Evolutionary conservation across 345 rosid genomes (phyloP), one percentile per base, ranked within the genome.

Genomic region (Eucalyptus paniculata): DNA sequence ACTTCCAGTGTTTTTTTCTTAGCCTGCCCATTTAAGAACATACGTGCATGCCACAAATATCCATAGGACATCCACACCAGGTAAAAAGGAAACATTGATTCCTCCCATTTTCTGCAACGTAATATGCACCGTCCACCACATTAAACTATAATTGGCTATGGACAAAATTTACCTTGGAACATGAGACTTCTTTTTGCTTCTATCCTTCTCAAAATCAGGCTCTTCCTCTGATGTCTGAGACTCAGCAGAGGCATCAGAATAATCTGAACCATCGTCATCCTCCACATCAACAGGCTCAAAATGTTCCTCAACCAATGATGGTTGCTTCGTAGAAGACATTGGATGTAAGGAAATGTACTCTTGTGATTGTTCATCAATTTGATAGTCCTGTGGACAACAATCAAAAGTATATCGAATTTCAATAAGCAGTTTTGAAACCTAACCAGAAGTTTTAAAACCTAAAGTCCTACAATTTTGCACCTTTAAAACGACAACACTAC

Each of bases 311-410:
- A 97, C 87, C 91, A 96, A 88, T 87, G 97, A 93, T 15, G 95
- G 92, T 88, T 93, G 96, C 90, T 92, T 95, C 90, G 92, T 91
- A 44, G 98, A 62, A 86, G 93, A 92, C 94, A 97, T 53, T 42
- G 99, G 99, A 95, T 97, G 99, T 85, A 97, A 92, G 37, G 98
- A 93, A 88, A 92, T 44, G 89, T 94, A 97, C 92, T 97, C 97
- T 88, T 83, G 89, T 16, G 99, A 95, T 44, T 92, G 90, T 85
- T 90, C 94, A 89, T 97, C 97, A 87, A 97, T 96, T 95, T 97
- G 93, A 90, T 88, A 97, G 90, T 96, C 97, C 99, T 97, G 91
- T 65, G 77, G 18, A 88, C 11, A 92, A 85, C 23, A 89, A 93
- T 40, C n/a, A 86, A 86, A 62, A 88, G 85, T 77, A 77, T 23